Base-by-base conservation (phyloP, 2,329 filamentous ascomycete genomes). In the Colletotrichum orbiculare region DNA sequence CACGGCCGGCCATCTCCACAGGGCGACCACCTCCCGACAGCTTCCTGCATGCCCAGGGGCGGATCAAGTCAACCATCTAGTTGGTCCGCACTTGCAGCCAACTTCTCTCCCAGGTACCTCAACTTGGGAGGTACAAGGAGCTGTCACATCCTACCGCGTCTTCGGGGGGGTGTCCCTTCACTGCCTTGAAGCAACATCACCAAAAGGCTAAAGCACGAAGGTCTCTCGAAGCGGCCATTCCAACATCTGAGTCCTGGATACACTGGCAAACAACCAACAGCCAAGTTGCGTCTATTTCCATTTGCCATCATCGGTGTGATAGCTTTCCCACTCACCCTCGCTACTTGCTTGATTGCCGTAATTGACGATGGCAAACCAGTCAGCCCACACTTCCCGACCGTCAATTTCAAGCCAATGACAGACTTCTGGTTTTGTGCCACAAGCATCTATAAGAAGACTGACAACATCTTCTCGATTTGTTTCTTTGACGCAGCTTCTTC, bases 311-410 rank as follows among this genome's bases (percentile, higher is more conserved):
- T 52, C 67, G 65, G 67, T 66, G 67, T 65, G 60, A 63, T 67
- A 64, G 45, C 46, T 60, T 47, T 56, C 25, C 49, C 25, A 54
- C 46, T 65, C 46, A 43, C 47, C 61, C 58, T 62, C 56, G 11
- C 54, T 17, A 47, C 39, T 54, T 52, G 48, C 46, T 52, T 61
- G 53, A 61, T 58, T 66, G 67, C 57, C 35, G 59, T 37, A 54
- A 56, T 56, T 68, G 67, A 67, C 61, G 57, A 68, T 68, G 66
- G 66, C 66, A 66, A 69, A 68, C 66, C 63, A 68, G 62, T 59
- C 62, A 59, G 62, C 66, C 59, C 67, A 66, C 65, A 47, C 48
- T 56, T 56, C 53, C 49, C 54, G 45, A 67, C 59, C 60, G 41
- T 53, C 61, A 34, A 54, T 61, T 56, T 46, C 64, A 67, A 67